Evolutionary conservation across 768 basidiomycete genomes (phyloP), one percentile per base, ranked within the genome.

Genomic region (Agrocybe pediades): DNA sequence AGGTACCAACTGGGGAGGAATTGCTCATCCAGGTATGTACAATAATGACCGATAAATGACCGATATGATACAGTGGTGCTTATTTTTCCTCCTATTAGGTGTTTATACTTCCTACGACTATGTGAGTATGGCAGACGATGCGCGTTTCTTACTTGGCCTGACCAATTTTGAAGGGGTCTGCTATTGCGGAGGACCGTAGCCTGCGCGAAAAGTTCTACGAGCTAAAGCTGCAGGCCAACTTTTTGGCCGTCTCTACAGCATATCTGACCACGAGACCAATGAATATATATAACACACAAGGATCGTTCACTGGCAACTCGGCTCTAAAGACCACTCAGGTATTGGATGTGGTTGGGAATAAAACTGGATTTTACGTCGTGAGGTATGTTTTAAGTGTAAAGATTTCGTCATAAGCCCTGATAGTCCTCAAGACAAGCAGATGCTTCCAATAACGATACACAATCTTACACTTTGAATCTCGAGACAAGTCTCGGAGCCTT

Each of bases 121-220:
- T 56, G 76, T 72, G 55, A 55, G 65, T 57, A 30, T 9, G 16
- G 20, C 25, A 23, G 13, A 27, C 26, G 17, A 47, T 20, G n/a
- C 24, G 3, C 33, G 16, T 26, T 9, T 8, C n/a, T 43, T n/a
- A 57, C 25, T 27, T 42, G 39, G 7, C 19, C 19, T 9, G 53
- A n/a, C 58, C 23, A 33, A 40, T 27, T 44, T 36, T 6, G 2
- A 41, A 80, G 79, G 80, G 79, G 6, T 68, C 77, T 3, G 76
- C 78, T 2, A 79, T 81, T 41, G 75, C 78, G 9, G 80, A 81
- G 66, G 79, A 80, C 49, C 69, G 80, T 30, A 76, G 77, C 2
- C 70, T 81, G 20, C 73, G 80, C 21, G 80, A 82, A 56, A 82
- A 82, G 58, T 80, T 74, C 61, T 80, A 81, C 48, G 80, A 82